Conservation (phyloP, 1,284 basidiomycete species). For the Pascua guehoae region DNA sequence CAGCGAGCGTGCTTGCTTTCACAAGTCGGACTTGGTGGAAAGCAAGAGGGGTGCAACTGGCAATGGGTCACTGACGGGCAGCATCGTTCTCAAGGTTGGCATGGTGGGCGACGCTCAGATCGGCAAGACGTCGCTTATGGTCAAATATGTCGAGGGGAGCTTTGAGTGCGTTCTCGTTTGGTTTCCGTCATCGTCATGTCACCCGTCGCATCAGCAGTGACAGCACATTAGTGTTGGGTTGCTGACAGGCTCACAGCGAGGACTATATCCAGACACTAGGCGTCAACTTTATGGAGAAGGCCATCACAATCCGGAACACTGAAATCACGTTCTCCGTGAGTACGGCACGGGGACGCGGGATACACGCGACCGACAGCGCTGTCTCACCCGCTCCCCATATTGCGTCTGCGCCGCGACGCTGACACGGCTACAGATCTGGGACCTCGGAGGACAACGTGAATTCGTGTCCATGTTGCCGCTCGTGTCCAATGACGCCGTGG, state of each 20-base stretch:
- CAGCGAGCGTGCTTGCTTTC: neutral
- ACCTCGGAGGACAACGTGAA: constrained; percentile 93
- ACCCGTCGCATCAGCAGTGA: no score
- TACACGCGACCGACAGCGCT: no score
- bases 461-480: constrained; percentile 99
- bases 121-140: constrained; percentile 97
- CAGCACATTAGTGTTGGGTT: neutral
- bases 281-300: constrained; percentile 99
- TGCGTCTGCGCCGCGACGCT: neutral
- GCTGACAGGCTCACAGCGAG: constrained; percentile 57
- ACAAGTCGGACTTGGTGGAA: no score
- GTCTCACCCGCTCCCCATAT: no score
- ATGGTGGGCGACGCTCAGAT: constrained; percentile 99
- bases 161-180: constrained; percentile 61
- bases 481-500: constrained; percentile 96
- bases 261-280: constrained; percentile 99
- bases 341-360: neutral
- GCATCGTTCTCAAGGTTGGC: constrained; percentile 94
- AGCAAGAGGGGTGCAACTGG: neutral
- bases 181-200: no score
- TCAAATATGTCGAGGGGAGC: constrained; percentile 95
- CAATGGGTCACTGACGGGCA: constrained; percentile 40
- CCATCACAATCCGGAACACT: constrained; percentile 91
- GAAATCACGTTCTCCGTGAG: constrained; percentile 88
- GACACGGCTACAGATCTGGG: constrained; percentile 69